Percentiles rank a stretch among this genome's conserved stretches.
Evolutionary conservation across 1,284 basidiomycete genomes (phyloP).

Genomic region (Ustilago shanxiensis): DNA sequence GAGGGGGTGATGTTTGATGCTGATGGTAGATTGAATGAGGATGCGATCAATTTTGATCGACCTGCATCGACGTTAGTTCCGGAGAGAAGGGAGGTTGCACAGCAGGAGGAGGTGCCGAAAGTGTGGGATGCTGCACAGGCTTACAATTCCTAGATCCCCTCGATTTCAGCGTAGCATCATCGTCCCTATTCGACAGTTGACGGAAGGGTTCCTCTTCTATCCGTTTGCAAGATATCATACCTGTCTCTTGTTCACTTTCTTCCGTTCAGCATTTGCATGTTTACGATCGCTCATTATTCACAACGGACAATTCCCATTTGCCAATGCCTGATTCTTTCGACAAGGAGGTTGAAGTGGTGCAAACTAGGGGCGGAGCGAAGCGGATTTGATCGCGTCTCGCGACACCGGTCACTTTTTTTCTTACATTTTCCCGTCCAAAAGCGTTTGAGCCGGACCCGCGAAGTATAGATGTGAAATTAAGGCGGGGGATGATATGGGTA

Average conservation of each 20-base stretch:
- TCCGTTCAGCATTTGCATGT: not conserved
- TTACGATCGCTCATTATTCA: not conserved
- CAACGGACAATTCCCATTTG: conserved; percentile 5
- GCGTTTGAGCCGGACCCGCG: no score
- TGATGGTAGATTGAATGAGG: conserved; percentile 18
- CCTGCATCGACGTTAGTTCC: not conserved
- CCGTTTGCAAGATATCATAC: not conserved
- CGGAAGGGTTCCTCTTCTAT: not conserved
- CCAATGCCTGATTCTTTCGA: no score
- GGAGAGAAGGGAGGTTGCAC: not conserved
- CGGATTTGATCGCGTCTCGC: conserved; percentile 4
- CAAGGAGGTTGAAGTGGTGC: not conserved
- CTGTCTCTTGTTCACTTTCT: no score
- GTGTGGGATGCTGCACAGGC: conserved; percentile 52
- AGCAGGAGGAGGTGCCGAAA: not conserved
- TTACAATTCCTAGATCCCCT: conserved; percentile 18
- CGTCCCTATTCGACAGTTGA: no score
- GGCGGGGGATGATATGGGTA: not conserved
- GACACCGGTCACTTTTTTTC: not conserved
- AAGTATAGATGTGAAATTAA: not conserved
- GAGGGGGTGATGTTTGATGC: conserved; percentile 30
- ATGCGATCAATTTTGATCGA: conserved; percentile 37
- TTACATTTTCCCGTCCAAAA: no score
- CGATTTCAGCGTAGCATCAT: no score
- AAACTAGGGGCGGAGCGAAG: not conserved